A percentile compares a stretch with the other conserved stretches of the same genome.
Evolutionary conservation across 2,329 filamentous ascomycete species (phyloP).

Genomic region (Trichophyton benhamiae): DNA sequence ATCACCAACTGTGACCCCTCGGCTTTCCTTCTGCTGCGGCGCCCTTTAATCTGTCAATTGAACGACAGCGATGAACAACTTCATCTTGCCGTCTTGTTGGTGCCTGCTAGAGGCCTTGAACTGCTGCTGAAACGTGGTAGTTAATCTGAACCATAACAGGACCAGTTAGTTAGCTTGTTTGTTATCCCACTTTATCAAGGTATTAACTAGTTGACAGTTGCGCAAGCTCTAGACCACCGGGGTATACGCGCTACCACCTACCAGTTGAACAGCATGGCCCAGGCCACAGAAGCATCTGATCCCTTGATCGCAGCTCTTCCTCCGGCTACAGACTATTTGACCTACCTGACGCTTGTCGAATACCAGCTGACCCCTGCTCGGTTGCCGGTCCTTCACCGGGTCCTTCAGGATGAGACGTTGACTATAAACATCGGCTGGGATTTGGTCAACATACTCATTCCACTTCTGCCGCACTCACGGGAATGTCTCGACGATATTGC

Average conservation of each 20-base stretch:
- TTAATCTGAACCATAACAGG: background rate
- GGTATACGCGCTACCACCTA: background rate
- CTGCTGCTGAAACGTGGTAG: background rate
- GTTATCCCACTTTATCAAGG: background rate
- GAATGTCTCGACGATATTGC: constrained; percentile 51
- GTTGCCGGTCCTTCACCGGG: constrained; percentile 44
- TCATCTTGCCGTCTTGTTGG: no score
- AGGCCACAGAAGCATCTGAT: constrained; percentile 24
- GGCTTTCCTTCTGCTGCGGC: no score
- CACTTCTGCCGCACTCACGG: constrained; percentile 45
- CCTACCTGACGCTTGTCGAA: constrained; percentile 54
- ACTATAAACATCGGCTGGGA: constrained; percentile 57
- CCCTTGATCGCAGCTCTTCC: constrained; percentile 48
- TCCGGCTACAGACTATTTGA: constrained; percentile 51
- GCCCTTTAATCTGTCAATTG: no score
- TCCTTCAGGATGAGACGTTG: constrained; percentile 49
- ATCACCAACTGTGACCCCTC: no score
- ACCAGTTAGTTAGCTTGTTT: no score
- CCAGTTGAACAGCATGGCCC: constrained; percentile 16
- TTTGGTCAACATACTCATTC: constrained; percentile 49
- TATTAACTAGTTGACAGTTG: background rate
- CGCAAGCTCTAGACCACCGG: no score
- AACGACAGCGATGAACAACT: no score
- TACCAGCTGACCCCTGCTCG: constrained; percentile 49
- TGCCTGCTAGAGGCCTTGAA: no score